These are phyloP conservation scores for Brassica incana DNA, from an alignment of 345 rosid species.

Conservation along the genomic window DNA sequence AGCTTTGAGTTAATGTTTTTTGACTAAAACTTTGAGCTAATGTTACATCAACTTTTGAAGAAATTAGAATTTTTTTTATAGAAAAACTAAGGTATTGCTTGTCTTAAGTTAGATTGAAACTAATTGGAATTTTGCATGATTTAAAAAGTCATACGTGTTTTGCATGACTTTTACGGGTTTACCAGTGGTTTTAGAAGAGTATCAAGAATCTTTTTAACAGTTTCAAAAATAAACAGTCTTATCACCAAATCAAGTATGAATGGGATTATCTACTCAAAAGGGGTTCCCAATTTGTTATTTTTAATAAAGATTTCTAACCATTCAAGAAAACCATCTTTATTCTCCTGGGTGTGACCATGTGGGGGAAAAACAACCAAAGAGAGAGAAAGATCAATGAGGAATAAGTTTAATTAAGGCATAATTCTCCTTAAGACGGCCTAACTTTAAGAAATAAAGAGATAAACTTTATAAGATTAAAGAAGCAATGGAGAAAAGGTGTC, in stretches of 20 bases:
- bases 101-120: slow-evolving; percentile 1
- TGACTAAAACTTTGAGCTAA: not conserved
- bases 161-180: slow-evolving; percentile 13
- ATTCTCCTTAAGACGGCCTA: slow-evolving; percentile 31
- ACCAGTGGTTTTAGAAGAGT: slow-evolving; percentile 22
- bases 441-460: slow-evolving; percentile 40
- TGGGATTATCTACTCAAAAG: slow-evolving; percentile 35
- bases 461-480: slow-evolving; percentile 37
- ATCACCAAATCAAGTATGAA: slow-evolving; percentile 20
- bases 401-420: slow-evolving; percentile 41
- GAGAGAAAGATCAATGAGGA: slow-evolving; percentile 11
- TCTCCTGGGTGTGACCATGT: slow-evolving; percentile 39
- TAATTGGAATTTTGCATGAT: slow-evolving; percentile 24
- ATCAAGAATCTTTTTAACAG: not conserved
- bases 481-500: slow-evolving; percentile 39
- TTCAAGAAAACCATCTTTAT: slow-evolving; percentile 39
- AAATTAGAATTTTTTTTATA: not conserved
- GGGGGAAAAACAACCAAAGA: slow-evolving; percentile 24
- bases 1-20: not conserved
- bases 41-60: slow-evolving; percentile 1
- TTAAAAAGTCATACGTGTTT: slow-evolving; percentile 5
- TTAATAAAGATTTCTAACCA: slow-evolving; percentile 12
- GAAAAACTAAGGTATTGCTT: not conserved
- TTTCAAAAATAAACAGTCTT: not conserved
- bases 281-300: slow-evolving; percentile 7